These are phyloP conservation scores for Pseudogymnoascus sp. DNA, from an alignment of 2,329 filamentous ascomycete species.

Conservation along the genomic window DNA sequence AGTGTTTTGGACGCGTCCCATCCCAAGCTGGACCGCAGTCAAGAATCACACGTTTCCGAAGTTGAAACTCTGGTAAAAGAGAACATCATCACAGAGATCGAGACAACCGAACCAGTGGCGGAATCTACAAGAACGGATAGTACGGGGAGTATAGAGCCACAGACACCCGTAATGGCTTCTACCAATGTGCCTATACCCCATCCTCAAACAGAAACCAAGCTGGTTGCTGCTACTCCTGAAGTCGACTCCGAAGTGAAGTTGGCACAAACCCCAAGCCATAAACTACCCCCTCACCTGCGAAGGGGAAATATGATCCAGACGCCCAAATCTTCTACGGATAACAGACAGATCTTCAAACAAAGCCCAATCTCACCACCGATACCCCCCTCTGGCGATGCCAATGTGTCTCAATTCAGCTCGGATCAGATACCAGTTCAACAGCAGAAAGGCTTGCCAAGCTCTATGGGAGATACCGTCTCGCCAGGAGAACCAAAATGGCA, in stretches of 20 bases:
- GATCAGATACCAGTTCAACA: background rate
- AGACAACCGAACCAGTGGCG: background rate
- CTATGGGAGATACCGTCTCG: background rate
- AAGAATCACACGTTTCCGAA: background rate
- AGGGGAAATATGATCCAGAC: background rate
- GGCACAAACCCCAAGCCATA: background rate
- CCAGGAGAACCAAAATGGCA: background rate
- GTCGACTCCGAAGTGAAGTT: background rate
- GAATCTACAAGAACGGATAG: background rate
- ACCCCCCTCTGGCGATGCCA: too few species aligned
- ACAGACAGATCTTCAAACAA: background rate
- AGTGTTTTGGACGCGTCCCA: background rate
- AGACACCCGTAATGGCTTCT: background rate
- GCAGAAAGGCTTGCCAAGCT: background rate
- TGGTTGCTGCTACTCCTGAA: background rate
- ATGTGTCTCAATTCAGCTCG: background rate
- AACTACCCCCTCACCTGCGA: background rate
- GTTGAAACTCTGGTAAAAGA: background rate
- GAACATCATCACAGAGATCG: background rate
- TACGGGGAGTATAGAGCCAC: background rate
- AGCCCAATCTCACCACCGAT: background rate
- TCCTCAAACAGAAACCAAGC: background rate
- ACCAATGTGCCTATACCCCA: background rate
- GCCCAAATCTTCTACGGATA: background rate
- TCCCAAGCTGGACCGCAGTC: background rate